A percentile compares a stretch with the other conserved stretches of the same genome.
Conservation (phyloP, 2,329 filamentous ascomycete genomes). For the Aspergillus tubingensis region DNA sequence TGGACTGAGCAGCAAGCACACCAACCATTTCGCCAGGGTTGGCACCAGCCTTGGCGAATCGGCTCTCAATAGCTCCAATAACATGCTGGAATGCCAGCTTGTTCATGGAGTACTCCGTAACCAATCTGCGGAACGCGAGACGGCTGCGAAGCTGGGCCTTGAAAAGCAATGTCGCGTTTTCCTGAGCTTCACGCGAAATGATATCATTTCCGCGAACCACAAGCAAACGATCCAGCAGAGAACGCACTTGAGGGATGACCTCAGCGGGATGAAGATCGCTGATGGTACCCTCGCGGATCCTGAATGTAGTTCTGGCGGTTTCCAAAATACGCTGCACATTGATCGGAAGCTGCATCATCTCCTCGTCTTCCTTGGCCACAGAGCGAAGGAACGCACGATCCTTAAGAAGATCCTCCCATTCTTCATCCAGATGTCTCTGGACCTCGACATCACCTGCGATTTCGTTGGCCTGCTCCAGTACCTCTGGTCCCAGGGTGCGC, state of each 20-base stretch:
- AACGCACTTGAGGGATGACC: conserved; percentile 76
- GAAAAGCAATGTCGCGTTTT: conserved; percentile 85
- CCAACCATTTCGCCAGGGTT: conserved; percentile 98
- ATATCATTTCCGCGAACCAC: conserved; percentile 83
- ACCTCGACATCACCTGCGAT: conserved; percentile 84
- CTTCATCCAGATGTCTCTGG: conserved; percentile 81
- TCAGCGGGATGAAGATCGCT: conserved; percentile 89
- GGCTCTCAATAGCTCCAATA: conserved; percentile 83
- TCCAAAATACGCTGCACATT: conserved; percentile 91
- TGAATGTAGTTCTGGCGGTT: conserved; percentile 85
- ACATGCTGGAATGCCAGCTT: conserved; percentile 92
- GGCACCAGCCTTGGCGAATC: conserved; percentile 82
- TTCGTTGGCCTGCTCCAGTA: conserved; percentile 83
- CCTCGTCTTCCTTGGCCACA: conserved; percentile 75
- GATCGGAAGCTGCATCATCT: conserved; percentile 86
- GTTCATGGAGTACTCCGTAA: conserved; percentile 80
- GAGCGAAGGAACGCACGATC: conserved; percentile 75
- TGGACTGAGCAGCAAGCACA: conserved; percentile 95
- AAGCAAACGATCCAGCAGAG: conserved; percentile 73
- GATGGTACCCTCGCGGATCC: conserved; percentile 78
- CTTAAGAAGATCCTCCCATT: conserved; percentile 76
- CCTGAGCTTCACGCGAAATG: conserved; percentile 82
- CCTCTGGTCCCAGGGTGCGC: conserved; percentile 64
- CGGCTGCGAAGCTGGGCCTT: conserved; percentile 88
- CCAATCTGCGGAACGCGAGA: conserved; percentile 89